Percentiles rank a stretch among this genome's conserved stretches.
Evolutionary conservation across 2,329 filamentous ascomycete species (phyloP).

Genomic region (Monosporascus cannonballus): DNA sequence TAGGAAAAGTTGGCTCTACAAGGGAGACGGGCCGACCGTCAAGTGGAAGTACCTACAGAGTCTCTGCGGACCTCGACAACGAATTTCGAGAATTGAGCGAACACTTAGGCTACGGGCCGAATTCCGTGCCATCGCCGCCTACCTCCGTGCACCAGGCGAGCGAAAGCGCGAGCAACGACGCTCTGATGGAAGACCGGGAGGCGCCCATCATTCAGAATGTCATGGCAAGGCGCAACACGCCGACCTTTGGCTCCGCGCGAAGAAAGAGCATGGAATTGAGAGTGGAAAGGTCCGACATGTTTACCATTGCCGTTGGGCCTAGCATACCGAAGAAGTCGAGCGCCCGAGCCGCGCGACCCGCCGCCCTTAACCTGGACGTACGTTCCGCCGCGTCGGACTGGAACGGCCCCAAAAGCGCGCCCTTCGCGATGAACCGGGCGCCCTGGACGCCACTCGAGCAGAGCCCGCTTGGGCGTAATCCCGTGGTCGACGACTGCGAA

Average conservation of each 20-base stretch:
- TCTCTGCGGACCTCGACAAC: slow-evolving; percentile 15
- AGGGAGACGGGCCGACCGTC: slow-evolving; percentile 12
- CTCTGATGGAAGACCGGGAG: slow-evolving; percentile 21
- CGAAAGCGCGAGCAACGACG: slow-evolving; percentile 27
- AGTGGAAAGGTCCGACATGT: slow-evolving; percentile 28
- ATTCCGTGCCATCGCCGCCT: slow-evolving; percentile 37
- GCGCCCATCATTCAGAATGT: slow-evolving; percentile 42
- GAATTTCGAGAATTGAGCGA: slow-evolving; percentile 13
- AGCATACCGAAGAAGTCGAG: slow-evolving; percentile 17
- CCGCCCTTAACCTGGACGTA: background rate
- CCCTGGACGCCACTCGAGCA: background rate
- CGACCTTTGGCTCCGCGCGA: slow-evolving; percentile 36
- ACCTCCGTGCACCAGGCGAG: slow-evolving; percentile 32
- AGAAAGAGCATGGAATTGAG: slow-evolving; percentile 44
- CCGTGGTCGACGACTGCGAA: background rate
- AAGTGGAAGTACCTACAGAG: slow-evolving; percentile 19
- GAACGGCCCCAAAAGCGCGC: background rate
- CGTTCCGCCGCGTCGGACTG: background rate
- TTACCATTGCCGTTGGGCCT: background rate
- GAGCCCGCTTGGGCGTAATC: background rate
- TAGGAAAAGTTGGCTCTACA: slow-evolving; percentile 7
- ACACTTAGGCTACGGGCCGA: slow-evolving; percentile 18
- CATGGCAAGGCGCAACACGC: slow-evolving; percentile 49
- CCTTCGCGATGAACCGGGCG: background rate
- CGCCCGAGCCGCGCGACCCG: slow-evolving; percentile 2